Conservation (phyloP, 2,329 filamentous ascomycete species). For the Xylaria multiplex region DNA sequence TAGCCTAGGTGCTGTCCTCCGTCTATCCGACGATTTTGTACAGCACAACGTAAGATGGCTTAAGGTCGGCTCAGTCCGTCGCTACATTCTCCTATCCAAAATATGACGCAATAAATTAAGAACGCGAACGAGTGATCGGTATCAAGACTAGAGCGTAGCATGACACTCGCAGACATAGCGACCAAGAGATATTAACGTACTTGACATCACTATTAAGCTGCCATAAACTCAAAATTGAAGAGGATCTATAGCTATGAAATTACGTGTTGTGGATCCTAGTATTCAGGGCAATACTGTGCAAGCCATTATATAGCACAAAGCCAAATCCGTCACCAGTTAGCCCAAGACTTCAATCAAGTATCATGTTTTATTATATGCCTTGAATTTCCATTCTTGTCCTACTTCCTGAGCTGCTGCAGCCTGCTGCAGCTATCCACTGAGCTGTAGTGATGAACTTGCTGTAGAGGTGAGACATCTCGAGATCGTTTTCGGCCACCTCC, state of each 20-base stretch:
- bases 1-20: too few species aligned
- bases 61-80: too few species aligned
- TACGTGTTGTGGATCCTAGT: slow-evolving; percentile 12
- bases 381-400: too few species aligned
- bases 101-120: slow-evolving; percentile 19
- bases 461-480: too few species aligned
- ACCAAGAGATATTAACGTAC: not conserved
- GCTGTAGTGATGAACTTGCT: too few species aligned
- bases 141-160: not conserved
- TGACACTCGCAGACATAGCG: not conserved
- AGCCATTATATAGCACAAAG: slow-evolving; percentile 4
- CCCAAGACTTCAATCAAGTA: not conserved
- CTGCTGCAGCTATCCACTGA: too few species aligned
- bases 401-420: too few species aligned
- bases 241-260: slow-evolving; percentile 16
- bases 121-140: not conserved
- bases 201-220: slow-evolving; percentile 28
- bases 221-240: slow-evolving; percentile 23
- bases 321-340: not conserved
- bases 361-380: too few species aligned
- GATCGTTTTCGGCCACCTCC: too few species aligned
- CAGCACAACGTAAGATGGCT: too few species aligned
- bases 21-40: too few species aligned
- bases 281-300: not conserved
- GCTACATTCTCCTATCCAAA: not conserved